Conservation (phyloP, 495 filamentous ascomycete species). For the Tuber aestivum region DNA sequence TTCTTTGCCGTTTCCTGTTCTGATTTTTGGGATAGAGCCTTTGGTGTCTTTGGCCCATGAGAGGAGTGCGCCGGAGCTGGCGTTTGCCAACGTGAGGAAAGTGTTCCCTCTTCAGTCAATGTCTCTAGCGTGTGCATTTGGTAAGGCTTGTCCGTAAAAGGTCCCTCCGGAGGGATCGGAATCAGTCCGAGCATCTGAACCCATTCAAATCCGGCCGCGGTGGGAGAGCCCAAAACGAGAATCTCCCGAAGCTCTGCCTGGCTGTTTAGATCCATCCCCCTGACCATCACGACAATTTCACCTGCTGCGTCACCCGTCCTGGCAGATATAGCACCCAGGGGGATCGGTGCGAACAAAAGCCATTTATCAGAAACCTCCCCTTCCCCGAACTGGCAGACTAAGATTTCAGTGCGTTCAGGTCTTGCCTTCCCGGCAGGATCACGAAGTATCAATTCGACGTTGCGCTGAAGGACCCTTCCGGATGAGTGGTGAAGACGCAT, state of each 20-base stretch:
- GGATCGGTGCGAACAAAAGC: constrained; percentile 83
- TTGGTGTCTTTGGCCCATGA: neutral
- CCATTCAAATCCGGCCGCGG: constrained; percentile 64
- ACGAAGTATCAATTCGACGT: constrained; percentile 78
- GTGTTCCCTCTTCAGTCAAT: constrained; percentile 39
- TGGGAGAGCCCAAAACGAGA: constrained; percentile 67
- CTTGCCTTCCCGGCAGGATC: constrained; percentile 58
- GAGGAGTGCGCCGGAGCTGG: constrained; percentile 10
- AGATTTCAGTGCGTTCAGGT: constrained; percentile 64
- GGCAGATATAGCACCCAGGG: constrained; percentile 64
- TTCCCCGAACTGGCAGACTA: constrained; percentile 80
- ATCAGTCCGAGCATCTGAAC: constrained; percentile 68
- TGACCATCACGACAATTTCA: constrained; percentile 78
- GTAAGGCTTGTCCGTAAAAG: constrained; percentile 38
- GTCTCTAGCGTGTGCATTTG: constrained; percentile 36
- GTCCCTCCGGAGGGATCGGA: constrained; percentile 63
- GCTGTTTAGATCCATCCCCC: constrained; percentile 53
- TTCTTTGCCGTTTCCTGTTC: neutral
- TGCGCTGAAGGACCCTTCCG: constrained; percentile 80
- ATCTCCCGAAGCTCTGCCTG: constrained; percentile 71
- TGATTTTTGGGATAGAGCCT: neutral
- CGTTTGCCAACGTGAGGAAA: constrained; percentile 36
- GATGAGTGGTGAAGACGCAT: constrained; percentile 80
- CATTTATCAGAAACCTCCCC: constrained; percentile 55
- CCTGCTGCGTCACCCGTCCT: constrained; percentile 63